phyloP scores from a whole-genome alignment of 352 stramenopile genomes.

The Globisporangium okanoganense region DNA sequence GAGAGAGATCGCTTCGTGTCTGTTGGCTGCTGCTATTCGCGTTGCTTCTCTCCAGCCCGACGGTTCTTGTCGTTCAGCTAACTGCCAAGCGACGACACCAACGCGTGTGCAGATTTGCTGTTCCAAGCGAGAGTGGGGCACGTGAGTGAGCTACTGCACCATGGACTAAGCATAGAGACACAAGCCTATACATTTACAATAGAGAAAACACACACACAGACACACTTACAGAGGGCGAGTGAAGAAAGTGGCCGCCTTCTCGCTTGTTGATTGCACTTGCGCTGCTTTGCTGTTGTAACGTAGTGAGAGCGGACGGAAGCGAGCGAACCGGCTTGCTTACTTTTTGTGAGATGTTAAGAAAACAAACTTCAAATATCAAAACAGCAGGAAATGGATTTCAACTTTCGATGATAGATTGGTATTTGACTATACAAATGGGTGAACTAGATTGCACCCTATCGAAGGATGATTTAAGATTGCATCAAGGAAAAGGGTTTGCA shows the following conservation, averaged over 20 bases:
- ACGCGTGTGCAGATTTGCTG: too few species aligned
- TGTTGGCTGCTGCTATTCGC: not conserved
- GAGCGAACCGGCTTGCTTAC: conserved; percentile 9
- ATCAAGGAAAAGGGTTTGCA: not conserved
- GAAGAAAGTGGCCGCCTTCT: too few species aligned
- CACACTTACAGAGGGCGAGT: not conserved
- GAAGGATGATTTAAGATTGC: not conserved
- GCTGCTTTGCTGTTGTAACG: not conserved
- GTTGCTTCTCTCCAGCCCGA: not conserved
- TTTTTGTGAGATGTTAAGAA: not conserved
- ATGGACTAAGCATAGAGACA: not conserved
- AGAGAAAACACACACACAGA: not conserved
- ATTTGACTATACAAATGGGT: not conserved
- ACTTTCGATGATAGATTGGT: not conserved
- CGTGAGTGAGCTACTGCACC: too few species aligned
- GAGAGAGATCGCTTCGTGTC: not conserved
- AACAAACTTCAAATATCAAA: not conserved
- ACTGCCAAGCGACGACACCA: not conserved
- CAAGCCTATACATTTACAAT: not conserved
- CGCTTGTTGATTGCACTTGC: too few species aligned
- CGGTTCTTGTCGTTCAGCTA: not conserved
- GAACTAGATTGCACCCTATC: not conserved
- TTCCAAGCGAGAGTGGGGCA: too few species aligned
- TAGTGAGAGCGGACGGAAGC: not conserved
- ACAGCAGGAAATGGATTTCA: not conserved